These are phyloP conservation scores for Solanum bukasovii DNA, from an alignment of 257 asterid species.

Conservation along the genomic window DNA sequence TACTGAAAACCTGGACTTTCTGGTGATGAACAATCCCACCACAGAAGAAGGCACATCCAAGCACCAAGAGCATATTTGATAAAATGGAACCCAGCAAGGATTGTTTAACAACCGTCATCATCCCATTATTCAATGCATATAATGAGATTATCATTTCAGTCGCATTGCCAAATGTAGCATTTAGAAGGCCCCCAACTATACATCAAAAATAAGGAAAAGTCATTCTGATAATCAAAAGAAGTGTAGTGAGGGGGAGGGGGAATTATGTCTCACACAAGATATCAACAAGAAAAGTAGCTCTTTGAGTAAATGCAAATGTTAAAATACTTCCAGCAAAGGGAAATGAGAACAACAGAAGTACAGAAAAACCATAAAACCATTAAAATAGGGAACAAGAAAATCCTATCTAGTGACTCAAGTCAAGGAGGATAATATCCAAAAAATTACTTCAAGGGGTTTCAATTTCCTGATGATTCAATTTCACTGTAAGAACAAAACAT, in stretches of 20 bases:
- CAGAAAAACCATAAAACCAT: background rate
- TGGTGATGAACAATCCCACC: slow-evolving; percentile 72
- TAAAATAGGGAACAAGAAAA: background rate
- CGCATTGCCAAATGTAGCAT: slow-evolving; percentile 94
- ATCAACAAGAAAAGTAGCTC: background rate
- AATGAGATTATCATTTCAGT: slow-evolving; percentile 93
- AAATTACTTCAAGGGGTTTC: background rate
- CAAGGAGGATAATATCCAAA: background rate
- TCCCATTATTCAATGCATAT: slow-evolving; percentile 79
- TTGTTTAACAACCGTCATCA: slow-evolving; percentile 88
- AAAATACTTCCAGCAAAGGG: background rate
- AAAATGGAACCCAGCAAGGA: slow-evolving; percentile 89
- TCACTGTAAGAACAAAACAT: background rate
- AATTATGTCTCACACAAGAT: background rate
- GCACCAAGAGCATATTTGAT: slow-evolving; percentile 93
- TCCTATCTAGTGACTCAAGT: background rate
- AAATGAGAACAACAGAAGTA: background rate
- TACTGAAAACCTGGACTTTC: slow-evolving; percentile 68
- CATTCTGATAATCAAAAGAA: background rate
- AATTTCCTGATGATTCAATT: background rate
- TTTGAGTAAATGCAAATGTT: background rate
- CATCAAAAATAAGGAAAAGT: background rate
- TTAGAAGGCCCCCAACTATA: slow-evolving; percentile 92
- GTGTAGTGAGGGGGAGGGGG: too few relatives aligned
- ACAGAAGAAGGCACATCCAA: slow-evolving; percentile 91